These are phyloP conservation scores for Guadua angustifolia DNA, from an alignment of 176 grass and related monocot species.

Conservation along the genomic window DNA sequence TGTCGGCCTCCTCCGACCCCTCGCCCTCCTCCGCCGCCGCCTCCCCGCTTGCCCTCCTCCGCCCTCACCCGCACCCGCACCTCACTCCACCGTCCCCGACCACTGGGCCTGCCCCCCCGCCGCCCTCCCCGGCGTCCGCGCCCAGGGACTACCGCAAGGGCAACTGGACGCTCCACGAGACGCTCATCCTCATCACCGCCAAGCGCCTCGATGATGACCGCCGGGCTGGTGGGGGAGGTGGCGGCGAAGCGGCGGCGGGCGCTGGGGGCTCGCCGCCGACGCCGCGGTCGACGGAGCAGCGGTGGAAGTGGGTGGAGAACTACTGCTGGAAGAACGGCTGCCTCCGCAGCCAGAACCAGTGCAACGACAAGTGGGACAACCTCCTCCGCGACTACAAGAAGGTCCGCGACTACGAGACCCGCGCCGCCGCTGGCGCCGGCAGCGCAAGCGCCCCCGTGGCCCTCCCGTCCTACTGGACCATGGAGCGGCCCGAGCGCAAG, in stretches of 20 bases:
- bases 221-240: constrained; percentile 27
- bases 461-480: constrained; percentile 75
- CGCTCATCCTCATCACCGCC: constrained; percentile 91
- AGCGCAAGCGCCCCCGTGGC: not conserved
- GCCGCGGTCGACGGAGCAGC: constrained; percentile 82
- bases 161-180: constrained; percentile 98
- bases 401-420: constrained; percentile 87
- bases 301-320: constrained; percentile 99
- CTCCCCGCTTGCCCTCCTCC: constrained; percentile 42
- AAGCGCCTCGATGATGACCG: constrained; percentile 93
- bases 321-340: constrained; percentile 96
- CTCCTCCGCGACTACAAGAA: constrained; percentile 99
- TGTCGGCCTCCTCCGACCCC: constrained; percentile 55
- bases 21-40: constrained; percentile 48
- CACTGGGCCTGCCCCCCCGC: constrained; percentile 34
- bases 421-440: not conserved
- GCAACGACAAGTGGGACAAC: constrained; percentile 99
- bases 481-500: constrained; percentile 92
- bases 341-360: constrained; percentile 98
- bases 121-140: constrained; percentile 58
- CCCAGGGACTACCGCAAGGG: constrained; percentile 92
- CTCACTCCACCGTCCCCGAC: constrained; percentile 39
- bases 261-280: constrained; percentile 39
- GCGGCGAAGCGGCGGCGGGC: not conserved
- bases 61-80: constrained; percentile 34